Base-by-base conservation (phyloP, 2,329 filamentous ascomycete genomes). In the Apiospora koreana region DNA sequence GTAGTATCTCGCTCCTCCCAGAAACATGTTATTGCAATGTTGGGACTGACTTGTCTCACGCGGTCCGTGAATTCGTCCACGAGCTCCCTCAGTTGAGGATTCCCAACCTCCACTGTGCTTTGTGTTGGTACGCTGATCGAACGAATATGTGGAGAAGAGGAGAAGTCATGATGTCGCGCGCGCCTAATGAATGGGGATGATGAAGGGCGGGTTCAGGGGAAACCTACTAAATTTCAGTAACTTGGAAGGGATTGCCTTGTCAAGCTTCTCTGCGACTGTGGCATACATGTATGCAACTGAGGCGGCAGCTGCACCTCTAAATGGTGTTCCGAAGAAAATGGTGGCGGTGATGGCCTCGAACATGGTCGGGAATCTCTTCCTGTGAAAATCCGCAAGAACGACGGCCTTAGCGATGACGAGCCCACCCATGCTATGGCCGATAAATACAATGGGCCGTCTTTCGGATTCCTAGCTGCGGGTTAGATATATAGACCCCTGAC, bases 381-480 rank as follows among this genome's bases (percentile, higher is more conserved):
- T 74, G 21, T 78, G 77, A 0, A 79, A 76, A 48, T 81, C 80
- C 6, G 81, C 80, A 2, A 82, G 72, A 1, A 72, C 76, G 16
- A 80, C 69, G 18, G 81, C 83, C 72, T 84, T 84, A 14, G 83
- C 81, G 42, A 84, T 78, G 1, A 84, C 82, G 7, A 84, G 75
- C 8, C 83, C 83, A 10, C 83, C 83, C 83, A 84, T 84, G 25
- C 81, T 82, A 46, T 84, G 83, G 0, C 81, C 82, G 18, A 84
- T 81, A 45, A 84, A 82, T 0, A 83, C 79, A 12, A 84, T 81
- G 1, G 83, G 83, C 2, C 81, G 77, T 38, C 77, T 69, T 71
- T 75, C 76, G 43, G 72, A 75, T 41, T 76, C 75, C 76, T 80
- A 67, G 1, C 9, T 6, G 14, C 4, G n/a, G n/a, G n/a, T n/a